Evolutionary conservation across 1,139 yeast species (phyloP).

Genomic region (Diutina mesorugosa): DNA sequence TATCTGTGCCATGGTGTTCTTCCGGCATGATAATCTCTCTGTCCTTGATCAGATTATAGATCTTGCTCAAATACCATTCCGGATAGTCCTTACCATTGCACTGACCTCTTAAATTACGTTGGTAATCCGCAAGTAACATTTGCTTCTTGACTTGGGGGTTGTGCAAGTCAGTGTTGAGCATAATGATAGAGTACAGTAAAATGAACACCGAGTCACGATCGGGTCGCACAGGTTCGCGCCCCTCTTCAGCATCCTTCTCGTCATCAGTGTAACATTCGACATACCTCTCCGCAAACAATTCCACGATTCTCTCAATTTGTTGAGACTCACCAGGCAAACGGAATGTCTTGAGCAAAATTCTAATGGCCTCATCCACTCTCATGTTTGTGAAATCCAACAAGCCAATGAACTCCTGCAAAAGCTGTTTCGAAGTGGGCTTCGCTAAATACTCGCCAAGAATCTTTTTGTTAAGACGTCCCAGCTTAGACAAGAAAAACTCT

Average conservation of each 20-base stretch:
- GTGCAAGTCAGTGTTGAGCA: slow-evolving; percentile 91
- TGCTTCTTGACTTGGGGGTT: slow-evolving; percentile 77
- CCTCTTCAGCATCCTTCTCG: slow-evolving; percentile 7
- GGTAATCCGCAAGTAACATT: slow-evolving; percentile 80
- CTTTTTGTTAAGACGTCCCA: slow-evolving; percentile 76
- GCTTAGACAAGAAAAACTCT: slow-evolving; percentile 60
- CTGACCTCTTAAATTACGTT: slow-evolving; percentile 68
- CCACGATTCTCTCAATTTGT: slow-evolving; percentile 87
- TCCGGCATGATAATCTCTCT: slow-evolving; percentile 96
- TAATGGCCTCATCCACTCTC: slow-evolving; percentile 86
- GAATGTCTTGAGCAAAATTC: slow-evolving; percentile 70
- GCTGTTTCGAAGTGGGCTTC: slow-evolving; percentile 50
- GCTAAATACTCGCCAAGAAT: slow-evolving; percentile 79
- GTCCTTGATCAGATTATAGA: slow-evolving; percentile 68
- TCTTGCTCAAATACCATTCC: slow-evolving; percentile 69
- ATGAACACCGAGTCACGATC: slow-evolving; percentile 67
- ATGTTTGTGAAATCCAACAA: slow-evolving; percentile 64
- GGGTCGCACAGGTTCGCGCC: slow-evolving; percentile 39
- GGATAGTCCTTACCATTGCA: slow-evolving; percentile 73
- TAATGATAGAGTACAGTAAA: slow-evolving; percentile 80
- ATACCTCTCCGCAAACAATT: slow-evolving; percentile 72
- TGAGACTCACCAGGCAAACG: slow-evolving; percentile 97
- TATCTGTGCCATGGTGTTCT: slow-evolving; percentile 79
- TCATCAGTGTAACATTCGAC: slow-evolving; percentile 27
- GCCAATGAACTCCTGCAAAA: slow-evolving; percentile 53